Evolutionary conservation across 108 stramenopile species (phyloP).

Genomic region (Nitzschia putrida): DNA sequence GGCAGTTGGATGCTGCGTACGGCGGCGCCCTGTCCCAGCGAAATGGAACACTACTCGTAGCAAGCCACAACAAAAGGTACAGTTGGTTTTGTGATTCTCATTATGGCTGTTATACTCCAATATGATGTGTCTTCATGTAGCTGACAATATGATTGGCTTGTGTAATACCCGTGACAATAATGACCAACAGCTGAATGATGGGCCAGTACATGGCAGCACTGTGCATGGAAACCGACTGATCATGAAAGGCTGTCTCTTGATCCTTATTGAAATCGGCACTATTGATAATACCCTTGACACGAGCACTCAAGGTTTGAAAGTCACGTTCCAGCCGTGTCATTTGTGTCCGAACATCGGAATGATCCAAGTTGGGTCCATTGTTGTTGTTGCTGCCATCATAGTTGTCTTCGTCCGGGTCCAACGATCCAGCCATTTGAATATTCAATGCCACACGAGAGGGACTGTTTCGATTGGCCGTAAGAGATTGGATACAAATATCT

Average conservation of each 20-base stretch:
- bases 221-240: conserved; percentile 71
- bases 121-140: conserved; percentile 68
- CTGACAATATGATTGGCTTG: conserved; percentile 70
- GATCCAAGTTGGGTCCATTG: conserved; percentile 7
- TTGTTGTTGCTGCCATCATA: not conserved
- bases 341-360: conserved; percentile 16
- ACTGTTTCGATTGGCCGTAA: conserved; percentile 23
- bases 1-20: no score
- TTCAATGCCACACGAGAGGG: conserved; percentile 20
- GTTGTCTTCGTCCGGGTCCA: conserved; percentile 2
- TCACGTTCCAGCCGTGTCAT: conserved; percentile 44
- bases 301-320: conserved; percentile 30
- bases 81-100: no score
- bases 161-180: conserved; percentile 66
- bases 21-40: no score
- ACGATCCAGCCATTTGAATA: conserved; percentile 3
- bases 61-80: no score
- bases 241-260: conserved; percentile 51
- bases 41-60: no score
- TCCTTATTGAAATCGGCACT: conserved; percentile 49
- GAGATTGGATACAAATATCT: conserved; percentile 40
- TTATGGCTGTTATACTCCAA: conserved; percentile 37
- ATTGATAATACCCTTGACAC: conserved; percentile 33
- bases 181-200: conserved; percentile 62
- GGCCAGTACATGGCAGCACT: conserved; percentile 72